Conservation (phyloP, 2,329 filamentous ascomycete species). For the Arachnomyces sp. region DNA sequence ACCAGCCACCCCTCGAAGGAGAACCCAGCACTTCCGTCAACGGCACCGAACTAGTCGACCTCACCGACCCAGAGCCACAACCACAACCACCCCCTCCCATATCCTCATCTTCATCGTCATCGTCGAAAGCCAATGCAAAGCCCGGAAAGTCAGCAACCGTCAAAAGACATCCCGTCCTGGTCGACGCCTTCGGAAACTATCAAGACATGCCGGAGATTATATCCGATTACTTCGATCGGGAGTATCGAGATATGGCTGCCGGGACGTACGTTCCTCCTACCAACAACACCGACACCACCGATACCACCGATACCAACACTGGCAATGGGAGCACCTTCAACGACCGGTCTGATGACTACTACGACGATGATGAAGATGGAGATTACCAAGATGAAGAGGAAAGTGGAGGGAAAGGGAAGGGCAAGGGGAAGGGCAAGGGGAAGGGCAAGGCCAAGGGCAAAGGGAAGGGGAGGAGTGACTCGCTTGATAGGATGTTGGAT, state of each 20-base stretch:
- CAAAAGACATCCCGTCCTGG: conserved; percentile 5
- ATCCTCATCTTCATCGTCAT: conserved; percentile 1
- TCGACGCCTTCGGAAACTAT: conserved; percentile 9
- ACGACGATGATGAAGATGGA: conserved; percentile 1
- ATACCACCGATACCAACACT: too few species aligned
- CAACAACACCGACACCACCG: too few species aligned
- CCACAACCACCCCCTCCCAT: not conserved
- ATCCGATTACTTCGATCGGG: too few species aligned
- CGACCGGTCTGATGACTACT: too few species aligned
- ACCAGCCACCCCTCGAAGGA: too few species aligned
- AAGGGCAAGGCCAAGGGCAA: not conserved
- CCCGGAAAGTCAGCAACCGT: not conserved
- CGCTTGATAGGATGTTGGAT: too few species aligned
- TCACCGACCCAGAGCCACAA: not conserved
- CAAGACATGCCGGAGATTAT: not conserved
- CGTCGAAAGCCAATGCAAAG: not conserved
- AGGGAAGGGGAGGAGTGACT: not conserved
- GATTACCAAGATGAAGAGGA: not conserved
- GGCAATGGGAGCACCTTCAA: too few species aligned
- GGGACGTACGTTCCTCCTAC: not conserved
- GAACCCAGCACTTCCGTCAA: too few species aligned
- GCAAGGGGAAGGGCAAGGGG: not conserved
- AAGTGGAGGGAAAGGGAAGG: not conserved
- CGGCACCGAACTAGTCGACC: too few species aligned
- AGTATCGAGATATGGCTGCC: too few species aligned